Percentiles rank a stretch among this genome's conserved stretches.
Conservation (phyloP, 2,329 filamentous ascomycete species). For the Botrytis galanthina region DNA sequence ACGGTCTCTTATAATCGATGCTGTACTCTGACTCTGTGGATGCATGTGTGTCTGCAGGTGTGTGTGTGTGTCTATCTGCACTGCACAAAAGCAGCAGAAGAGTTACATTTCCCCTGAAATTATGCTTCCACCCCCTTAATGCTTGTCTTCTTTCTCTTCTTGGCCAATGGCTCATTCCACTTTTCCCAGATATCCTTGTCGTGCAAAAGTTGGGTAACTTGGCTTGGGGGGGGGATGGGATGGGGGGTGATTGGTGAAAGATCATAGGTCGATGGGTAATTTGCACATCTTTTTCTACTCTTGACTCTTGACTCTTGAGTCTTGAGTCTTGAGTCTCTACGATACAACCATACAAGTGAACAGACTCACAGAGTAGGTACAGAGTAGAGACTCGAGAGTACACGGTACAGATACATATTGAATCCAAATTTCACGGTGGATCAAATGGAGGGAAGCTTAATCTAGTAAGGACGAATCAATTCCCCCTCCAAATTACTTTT, state of each 20-base stretch:
- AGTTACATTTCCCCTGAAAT: constrained; percentile 12
- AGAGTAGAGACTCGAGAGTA: too few species aligned
- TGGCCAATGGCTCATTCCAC: background rate
- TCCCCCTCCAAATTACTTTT: background rate
- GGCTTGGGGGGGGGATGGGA: background rate
- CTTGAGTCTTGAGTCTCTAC: background rate
- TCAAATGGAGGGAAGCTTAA: background rate
- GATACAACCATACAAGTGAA: too few species aligned
- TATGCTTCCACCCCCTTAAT: background rate
- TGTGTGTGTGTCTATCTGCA: too few species aligned
- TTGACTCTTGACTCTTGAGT: background rate
- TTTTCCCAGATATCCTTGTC: background rate
- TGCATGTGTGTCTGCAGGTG: background rate
- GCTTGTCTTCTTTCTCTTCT: background rate
- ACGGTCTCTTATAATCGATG: too few species aligned
- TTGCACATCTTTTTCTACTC: background rate
- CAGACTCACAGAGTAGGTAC: background rate
- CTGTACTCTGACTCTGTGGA: background rate
- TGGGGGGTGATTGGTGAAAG: background rate
- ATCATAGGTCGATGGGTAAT: background rate
- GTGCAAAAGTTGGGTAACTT: background rate
- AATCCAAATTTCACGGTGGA: background rate
- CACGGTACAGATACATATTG: background rate
- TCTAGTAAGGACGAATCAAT: background rate
- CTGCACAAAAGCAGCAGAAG: background rate